phyloP scores from a whole-genome alignment of 495 filamentous ascomycete genomes.

The Daldinia concentrica region DNA sequence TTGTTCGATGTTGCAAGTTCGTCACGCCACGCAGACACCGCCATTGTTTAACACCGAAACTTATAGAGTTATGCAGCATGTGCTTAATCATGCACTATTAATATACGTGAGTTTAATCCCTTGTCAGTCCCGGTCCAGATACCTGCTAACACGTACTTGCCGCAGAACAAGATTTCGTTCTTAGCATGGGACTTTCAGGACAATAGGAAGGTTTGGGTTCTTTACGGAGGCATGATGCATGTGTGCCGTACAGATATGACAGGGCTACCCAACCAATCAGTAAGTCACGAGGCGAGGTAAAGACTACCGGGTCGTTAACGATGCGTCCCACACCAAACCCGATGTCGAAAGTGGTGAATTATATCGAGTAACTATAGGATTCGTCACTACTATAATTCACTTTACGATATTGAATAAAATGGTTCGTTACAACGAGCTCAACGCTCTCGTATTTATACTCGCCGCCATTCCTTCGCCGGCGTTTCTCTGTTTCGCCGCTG shows the following conservation, averaged over 20 bases:
- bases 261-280: slow-evolving; percentile 7
- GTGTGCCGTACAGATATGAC: neutral
- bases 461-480: neutral
- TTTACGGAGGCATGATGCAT: neutral
- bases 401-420: neutral
- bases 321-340: neutral
- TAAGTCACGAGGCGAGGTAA: neutral
- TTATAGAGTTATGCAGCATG: neutral
- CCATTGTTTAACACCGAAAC: neutral
- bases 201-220: neutral
- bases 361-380: neutral
- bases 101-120: neutral
- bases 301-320: neutral
- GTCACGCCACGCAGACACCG: slow-evolving; percentile 5
- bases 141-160: neutral
- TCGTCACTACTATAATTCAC: neutral
- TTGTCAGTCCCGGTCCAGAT: neutral
- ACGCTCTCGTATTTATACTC: neutral
- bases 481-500: neutral
- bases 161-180: neutral
- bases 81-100: neutral
- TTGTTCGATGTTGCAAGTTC: slow-evolving; percentile 9
- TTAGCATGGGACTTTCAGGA: neutral
- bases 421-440: neutral
- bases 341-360: neutral